A percentile compares a stretch with the other conserved stretches of the same genome.
phyloP scores from a whole-genome alignment of 2,329 filamentous ascomycete genomes.

The Fusarium sp. region DNA sequence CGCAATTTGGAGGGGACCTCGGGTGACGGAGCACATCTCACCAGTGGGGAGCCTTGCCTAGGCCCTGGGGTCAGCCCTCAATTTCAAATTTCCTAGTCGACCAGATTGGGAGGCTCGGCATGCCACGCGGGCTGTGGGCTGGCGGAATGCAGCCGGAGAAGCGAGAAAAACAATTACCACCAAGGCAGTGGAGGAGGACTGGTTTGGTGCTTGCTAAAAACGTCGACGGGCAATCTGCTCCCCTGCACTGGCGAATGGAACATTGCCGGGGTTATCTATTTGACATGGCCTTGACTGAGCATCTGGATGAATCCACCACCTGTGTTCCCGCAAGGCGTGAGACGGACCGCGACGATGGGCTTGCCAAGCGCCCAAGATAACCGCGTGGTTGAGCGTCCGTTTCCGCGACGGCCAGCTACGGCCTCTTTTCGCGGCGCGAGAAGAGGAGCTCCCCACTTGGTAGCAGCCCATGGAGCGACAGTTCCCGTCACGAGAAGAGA shows the following conservation, averaged over 20 bases:
- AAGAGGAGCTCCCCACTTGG: slow-evolving; percentile 5
- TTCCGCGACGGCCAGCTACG: neutral
- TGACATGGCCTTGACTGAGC: neutral
- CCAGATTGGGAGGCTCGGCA: slow-evolving; percentile 38
- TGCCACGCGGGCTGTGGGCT: slow-evolving; percentile 36
- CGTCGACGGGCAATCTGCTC: neutral
- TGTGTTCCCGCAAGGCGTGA: neutral
- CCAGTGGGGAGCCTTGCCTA: slow-evolving; percentile 24
- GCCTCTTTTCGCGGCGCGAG: neutral
- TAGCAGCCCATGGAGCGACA: slow-evolving; percentile 9
- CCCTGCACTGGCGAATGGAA: neutral
- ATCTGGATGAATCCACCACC: neutral
- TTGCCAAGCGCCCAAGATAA: neutral
- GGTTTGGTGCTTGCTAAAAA: neutral
- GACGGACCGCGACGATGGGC: neutral
- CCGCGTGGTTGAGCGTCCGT: neutral
- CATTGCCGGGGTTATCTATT: slow-evolving; percentile 10
- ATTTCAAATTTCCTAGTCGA: slow-evolving; percentile 33
- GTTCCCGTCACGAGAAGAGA: neutral
- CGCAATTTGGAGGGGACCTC: slow-evolving; percentile 21
- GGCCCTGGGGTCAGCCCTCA: slow-evolving; percentile 37
- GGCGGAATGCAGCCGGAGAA: slow-evolving; percentile 31
- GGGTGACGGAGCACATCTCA: slow-evolving; percentile 10
- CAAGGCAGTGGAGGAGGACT: neutral
- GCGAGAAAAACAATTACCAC: slow-evolving; percentile 6